A percentile compares a stretch with the other conserved stretches of the same genome.
These are phyloP conservation scores for Sicyos baderoa DNA, from an alignment of 306 rosid genomes.

Conservation along the genomic window DNA sequence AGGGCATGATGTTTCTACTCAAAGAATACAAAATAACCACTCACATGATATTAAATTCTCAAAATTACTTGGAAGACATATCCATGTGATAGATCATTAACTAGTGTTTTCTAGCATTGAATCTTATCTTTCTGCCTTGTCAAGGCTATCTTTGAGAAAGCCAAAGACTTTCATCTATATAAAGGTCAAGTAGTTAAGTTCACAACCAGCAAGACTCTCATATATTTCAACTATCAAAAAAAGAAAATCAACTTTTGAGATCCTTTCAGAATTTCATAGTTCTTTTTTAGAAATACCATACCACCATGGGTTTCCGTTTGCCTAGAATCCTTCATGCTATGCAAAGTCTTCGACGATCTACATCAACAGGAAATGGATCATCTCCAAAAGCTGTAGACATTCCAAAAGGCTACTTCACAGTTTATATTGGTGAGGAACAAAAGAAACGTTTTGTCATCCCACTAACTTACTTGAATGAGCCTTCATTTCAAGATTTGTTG, in stretches of 20 bases:
- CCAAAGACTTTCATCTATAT: background rate
- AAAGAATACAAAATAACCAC: background rate
- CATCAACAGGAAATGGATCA: background rate
- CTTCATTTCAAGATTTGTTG: conserved; percentile 29
- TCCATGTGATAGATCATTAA: conserved; percentile 9
- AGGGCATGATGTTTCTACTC: background rate
- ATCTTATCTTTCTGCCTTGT: background rate
- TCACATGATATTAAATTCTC: background rate
- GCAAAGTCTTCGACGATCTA: conserved; percentile 20
- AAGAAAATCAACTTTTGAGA: background rate
- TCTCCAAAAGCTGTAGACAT: conserved; percentile 9
- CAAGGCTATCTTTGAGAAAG: background rate
- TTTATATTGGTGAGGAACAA: conserved; percentile 30
- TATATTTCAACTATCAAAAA: background rate
- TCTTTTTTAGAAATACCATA: background rate
- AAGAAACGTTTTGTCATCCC: conserved; percentile 29
- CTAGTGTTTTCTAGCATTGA: background rate
- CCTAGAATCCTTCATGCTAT: conserved; percentile 8
- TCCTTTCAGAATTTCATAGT: background rate
- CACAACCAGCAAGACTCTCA: background rate
- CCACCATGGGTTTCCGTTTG: conserved; percentile 12
- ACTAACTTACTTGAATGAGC: conserved; percentile 28
- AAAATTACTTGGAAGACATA: background rate
- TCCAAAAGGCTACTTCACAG: conserved; percentile 30
- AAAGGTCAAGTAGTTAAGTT: background rate